Conservation (phyloP, 257 asterid genomes). For the Nemophila menziesii region DNA sequence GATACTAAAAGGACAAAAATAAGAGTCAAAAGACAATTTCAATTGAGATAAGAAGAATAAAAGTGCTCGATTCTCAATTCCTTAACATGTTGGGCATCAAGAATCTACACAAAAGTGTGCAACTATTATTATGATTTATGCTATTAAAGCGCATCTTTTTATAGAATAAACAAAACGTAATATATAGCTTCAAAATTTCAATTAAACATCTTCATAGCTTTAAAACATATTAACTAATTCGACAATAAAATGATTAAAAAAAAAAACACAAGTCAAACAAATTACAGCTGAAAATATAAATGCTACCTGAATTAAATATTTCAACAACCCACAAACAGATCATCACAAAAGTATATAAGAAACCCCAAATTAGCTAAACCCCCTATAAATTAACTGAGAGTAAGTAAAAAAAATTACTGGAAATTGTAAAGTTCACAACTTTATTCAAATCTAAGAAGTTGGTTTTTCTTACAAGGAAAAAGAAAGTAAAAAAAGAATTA, state of each 20-base stretch:
- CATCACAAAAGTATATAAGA: conserved; percentile 3
- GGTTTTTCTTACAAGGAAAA: conserved; percentile 7
- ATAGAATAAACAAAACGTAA: neutral
- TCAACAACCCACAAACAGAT: conserved; percentile 6
- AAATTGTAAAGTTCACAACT: neutral
- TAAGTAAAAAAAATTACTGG: conserved; percentile 14
- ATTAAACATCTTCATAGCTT: neutral
- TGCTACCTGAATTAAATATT: neutral
- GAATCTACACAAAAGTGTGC: conserved; percentile 22
- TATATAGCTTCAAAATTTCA: conserved; percentile 2
- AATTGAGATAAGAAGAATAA: conserved; percentile 11
- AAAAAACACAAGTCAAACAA: conserved; percentile 4
- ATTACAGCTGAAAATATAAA: neutral
- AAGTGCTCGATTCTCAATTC: conserved; percentile 11
- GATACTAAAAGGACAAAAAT: conserved; percentile 23
- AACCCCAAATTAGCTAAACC: conserved; percentile 2
- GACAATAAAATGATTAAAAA: neutral
- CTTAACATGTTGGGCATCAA: conserved; percentile 29
- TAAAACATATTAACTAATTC: neutral
- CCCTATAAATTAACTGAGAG: no score
- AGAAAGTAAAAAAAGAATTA: conserved; percentile 2
- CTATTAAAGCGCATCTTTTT: conserved; percentile 9
- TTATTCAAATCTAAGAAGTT: conserved; percentile 25
- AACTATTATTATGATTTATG: conserved; percentile 10
- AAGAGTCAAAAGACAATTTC: conserved; percentile 7